Conservation (phyloP, 108 stramenopile genomes). For the Cafeteria roenbergensis region DNA sequence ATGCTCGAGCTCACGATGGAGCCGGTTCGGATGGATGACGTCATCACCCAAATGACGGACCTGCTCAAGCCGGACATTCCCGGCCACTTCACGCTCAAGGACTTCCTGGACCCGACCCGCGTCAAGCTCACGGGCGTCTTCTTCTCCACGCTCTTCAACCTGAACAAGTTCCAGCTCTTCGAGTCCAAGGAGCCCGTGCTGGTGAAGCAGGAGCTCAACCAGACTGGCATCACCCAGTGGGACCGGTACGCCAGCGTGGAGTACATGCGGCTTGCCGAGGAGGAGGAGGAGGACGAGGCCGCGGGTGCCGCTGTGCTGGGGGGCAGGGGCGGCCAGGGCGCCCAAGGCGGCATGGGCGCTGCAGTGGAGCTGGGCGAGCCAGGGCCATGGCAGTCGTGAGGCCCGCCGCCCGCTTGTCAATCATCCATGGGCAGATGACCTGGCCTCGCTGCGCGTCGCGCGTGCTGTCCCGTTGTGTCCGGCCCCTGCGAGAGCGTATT, state of each 20-base stretch:
- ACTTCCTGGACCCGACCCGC: slow-evolving; percentile 73
- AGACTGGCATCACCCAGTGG: slow-evolving; percentile 60
- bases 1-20: slow-evolving; percentile 96
- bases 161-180: slow-evolving; percentile 89
- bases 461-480: too few species aligned
- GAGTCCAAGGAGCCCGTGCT: slow-evolving; percentile 88
- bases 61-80: slow-evolving; percentile 58
- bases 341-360: too few species aligned
- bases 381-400: too few species aligned
- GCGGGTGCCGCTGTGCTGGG: too few species aligned
- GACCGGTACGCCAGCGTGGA: slow-evolving; percentile 85
- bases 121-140: slow-evolving; percentile 75
- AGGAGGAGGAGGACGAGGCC: slow-evolving; percentile 73
- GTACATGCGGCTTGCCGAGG: slow-evolving; percentile 81
- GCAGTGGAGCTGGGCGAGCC: too few species aligned
- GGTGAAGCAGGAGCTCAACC: slow-evolving; percentile 38
- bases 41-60: slow-evolving; percentile 95
- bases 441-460: too few species aligned
- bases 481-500: too few species aligned
- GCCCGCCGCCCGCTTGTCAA: too few species aligned
- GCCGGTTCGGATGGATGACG: slow-evolving; percentile 82
- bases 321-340: too few species aligned
- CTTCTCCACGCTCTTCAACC: slow-evolving; percentile 90
- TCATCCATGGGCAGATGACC: too few species aligned
- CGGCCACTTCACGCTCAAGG: slow-evolving; percentile 49